Evolutionary conservation across 106 monocot species (phyloP).

Genomic region (Narthecium ossifragum): DNA sequence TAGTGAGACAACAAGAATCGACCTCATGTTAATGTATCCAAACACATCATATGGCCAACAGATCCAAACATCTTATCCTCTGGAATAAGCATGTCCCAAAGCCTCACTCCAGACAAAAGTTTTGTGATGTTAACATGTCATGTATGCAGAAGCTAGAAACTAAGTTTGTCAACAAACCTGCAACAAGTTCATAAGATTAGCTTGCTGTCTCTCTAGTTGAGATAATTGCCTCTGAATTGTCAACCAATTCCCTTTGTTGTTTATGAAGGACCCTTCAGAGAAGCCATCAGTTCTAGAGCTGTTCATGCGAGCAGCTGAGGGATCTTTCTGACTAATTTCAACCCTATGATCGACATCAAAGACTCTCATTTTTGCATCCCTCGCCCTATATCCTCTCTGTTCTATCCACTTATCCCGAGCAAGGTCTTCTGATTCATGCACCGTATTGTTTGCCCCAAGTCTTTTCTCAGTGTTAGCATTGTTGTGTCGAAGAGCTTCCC

Average conservation of each 20-base stretch:
- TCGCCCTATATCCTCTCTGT: slow-evolving; percentile 35
- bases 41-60: no score
- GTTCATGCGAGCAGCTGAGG: slow-evolving; percentile 21
- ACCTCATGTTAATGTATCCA: no score
- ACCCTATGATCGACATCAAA: slow-evolving; percentile 47
- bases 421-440: slow-evolving; percentile 32
- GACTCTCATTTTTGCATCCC: slow-evolving; percentile 42
- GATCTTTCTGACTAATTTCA: slow-evolving; percentile 42
- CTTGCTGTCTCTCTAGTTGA: slow-evolving; percentile 88
- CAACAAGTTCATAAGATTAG: slow-evolving; percentile 88
- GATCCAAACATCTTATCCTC: no score
- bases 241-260: slow-evolving; percentile 73
- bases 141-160: no score
- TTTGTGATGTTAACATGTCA: no score
- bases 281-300: slow-evolving; percentile 33
- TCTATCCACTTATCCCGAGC: slow-evolving; percentile 46
- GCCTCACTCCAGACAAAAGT: no score
- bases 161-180: slow-evolving; percentile 47
- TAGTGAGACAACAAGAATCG: no score
- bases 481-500: no score
- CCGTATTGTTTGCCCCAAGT: slow-evolving; percentile 12
- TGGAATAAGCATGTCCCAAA: no score
- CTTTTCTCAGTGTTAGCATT: slow-evolving; percentile 26
- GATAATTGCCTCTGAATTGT: slow-evolving; percentile 82
- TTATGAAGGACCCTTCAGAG: slow-evolving; percentile 47